phyloP scores from a whole-genome alignment of 768 basidiomycete genomes.

The Tulasnella sp. region DNA sequence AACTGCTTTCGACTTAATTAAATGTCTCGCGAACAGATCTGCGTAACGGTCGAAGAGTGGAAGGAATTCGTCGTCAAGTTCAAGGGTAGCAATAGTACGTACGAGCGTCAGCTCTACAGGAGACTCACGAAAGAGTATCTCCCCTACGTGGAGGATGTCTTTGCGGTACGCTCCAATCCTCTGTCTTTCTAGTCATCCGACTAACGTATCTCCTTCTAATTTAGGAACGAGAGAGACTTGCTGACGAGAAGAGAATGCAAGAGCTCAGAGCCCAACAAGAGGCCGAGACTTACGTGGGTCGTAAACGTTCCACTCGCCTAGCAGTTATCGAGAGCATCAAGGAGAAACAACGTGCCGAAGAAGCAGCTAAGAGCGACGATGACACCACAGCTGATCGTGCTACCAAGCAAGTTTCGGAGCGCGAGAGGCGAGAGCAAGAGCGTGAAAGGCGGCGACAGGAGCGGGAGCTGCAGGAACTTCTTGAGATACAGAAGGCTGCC shows the following conservation, averaged over 20 bases:
- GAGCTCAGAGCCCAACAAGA: not conserved
- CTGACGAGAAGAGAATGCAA: not conserved
- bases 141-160: conserved; percentile 1
- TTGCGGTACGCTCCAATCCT: not conserved
- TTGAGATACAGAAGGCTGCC: conserved; percentile 5
- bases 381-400: conserved; percentile 56
- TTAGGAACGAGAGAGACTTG: conserved; percentile 2
- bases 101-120: conserved; percentile 12
- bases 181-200: not conserved
- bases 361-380: conserved; percentile 48
- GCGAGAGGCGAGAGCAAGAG: conserved; percentile 23
- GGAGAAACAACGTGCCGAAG: conserved; percentile 44
- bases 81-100: conserved; percentile 7
- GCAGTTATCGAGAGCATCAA: conserved; percentile 60
- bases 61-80: conserved; percentile 11
- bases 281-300: conserved; percentile 57
- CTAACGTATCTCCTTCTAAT: not conserved
- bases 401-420: conserved; percentile 19
- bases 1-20: not conserved
- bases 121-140: not conserved
- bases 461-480: conserved; percentile 19
- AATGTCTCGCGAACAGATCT: not conserved
- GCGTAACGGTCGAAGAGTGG: conserved; percentile 15
- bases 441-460: conserved; percentile 28
- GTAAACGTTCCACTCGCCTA: conserved; percentile 86